A percentile compares a stretch with the other conserved stretches of the same genome.
phyloP scores from a whole-genome alignment of 2,329 filamentous ascomycete species.

The Colletotrichum costaricense region DNA sequence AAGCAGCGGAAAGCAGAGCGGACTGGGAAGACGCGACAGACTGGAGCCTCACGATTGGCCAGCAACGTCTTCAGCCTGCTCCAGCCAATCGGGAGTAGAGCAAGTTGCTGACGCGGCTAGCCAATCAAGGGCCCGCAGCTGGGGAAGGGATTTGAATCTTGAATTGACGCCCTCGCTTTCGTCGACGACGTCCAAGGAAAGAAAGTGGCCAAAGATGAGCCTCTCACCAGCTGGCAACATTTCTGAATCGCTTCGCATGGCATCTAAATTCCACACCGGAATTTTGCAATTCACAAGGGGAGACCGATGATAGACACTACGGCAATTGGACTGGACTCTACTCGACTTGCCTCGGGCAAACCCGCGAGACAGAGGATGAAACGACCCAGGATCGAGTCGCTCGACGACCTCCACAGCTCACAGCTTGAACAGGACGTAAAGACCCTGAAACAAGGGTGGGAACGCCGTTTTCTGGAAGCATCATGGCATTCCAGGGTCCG shows the following conservation, averaged over 20 bases:
- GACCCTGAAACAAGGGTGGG: constrained; percentile 33
- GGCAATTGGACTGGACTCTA: neutral
- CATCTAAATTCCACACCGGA: neutral
- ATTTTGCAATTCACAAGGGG: neutral
- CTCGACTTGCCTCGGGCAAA: constrained; percentile 23
- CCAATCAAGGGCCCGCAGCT: constrained; percentile 19
- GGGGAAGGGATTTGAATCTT: constrained; percentile 29
- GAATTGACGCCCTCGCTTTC: constrained; percentile 22
- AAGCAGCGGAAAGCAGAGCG: constrained; percentile 4
- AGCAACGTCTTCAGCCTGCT: neutral
- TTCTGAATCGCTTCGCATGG: neutral
- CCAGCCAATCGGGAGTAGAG: constrained; percentile 31
- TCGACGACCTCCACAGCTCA: neutral
- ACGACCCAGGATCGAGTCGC: constrained; percentile 1
- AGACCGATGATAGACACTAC: neutral
- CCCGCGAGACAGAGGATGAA: constrained; percentile 30
- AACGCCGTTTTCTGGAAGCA: constrained; percentile 33
- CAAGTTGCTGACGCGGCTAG: constrained; percentile 15
- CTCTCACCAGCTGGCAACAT: neutral
- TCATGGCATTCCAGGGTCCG: constrained; percentile 22
- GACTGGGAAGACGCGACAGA: constrained; percentile 6
- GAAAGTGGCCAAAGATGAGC: neutral
- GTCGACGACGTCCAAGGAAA: neutral
- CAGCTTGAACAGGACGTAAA: neutral
- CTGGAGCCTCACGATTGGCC: constrained; percentile 12